phyloP scores from a whole-genome alignment of 2,329 filamentous ascomycete species.

The Aulographum hederae region DNA sequence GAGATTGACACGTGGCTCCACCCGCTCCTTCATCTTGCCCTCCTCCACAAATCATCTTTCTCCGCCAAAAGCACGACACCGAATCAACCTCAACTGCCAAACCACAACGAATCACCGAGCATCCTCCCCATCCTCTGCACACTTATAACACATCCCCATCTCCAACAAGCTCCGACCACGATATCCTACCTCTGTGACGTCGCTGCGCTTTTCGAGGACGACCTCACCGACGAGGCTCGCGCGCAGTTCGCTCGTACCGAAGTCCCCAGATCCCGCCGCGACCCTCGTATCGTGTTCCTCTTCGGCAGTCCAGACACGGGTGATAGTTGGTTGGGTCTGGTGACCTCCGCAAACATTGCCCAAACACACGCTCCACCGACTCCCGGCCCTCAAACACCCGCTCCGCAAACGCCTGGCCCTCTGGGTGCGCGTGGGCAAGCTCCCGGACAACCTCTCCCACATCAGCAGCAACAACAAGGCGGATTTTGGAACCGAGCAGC shows the following conservation, averaged over 20 bases:
- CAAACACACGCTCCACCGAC: constrained; percentile 8
- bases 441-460: too few relatives aligned
- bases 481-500: too few relatives aligned
- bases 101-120: constrained; percentile 5
- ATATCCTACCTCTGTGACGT: constrained; percentile 26
- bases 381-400: constrained; percentile 2
- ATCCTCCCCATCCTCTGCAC: constrained; percentile 15
- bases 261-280: constrained; percentile 9
- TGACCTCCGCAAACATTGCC: too few relatives aligned
- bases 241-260: constrained; percentile 14
- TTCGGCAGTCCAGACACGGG: constrained; percentile 14
- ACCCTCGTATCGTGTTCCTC: constrained; percentile 21
- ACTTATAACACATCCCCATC: constrained; percentile 18
- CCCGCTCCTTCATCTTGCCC: too few relatives aligned
- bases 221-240: constrained; percentile 19
- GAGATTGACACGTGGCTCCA: too few relatives aligned
- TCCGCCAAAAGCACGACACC: too few relatives aligned
- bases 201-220: constrained; percentile 19
- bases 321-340: constrained; percentile 24
- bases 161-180: constrained; percentile 16
- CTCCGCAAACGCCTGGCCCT: constrained; percentile 1
- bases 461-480: too few relatives aligned
- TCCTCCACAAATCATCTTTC: too few relatives aligned
- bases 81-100: too few relatives aligned
- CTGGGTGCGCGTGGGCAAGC: too few relatives aligned